phyloP scores from a whole-genome alignment of 192 early-diverging fungal species.

The Gigaspora rosea region DNA sequence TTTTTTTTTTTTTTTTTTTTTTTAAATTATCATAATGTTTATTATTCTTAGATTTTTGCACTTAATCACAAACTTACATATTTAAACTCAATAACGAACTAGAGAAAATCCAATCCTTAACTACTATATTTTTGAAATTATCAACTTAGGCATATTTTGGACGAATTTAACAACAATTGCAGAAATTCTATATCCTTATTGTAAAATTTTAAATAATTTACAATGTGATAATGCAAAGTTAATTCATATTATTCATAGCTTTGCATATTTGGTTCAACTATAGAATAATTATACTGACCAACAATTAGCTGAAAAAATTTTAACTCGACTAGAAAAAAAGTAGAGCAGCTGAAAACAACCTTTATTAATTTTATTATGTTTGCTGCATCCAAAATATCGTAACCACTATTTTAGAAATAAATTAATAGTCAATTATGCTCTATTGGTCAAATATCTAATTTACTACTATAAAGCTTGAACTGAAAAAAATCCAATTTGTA shows the following conservation, averaged over 20 bases:
- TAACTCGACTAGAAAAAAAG: not conserved
- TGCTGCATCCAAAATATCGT: constrained; percentile 3
- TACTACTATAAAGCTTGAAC: not conserved
- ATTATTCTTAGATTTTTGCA: too few species aligned
- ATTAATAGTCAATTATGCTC: not conserved
- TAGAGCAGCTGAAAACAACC: not conserved
- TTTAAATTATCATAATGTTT: not conserved
- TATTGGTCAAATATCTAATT: not conserved
- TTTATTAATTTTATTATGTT: not conserved
- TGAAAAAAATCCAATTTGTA: not conserved
- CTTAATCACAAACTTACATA: too few species aligned
- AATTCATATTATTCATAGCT: not conserved
- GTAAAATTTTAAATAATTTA: not conserved
- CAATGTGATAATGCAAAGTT: too few species aligned
- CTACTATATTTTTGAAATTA: too few species aligned
- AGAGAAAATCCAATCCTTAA: too few species aligned
- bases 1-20: too few species aligned
- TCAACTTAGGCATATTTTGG: too few species aligned
- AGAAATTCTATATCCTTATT: not conserved
- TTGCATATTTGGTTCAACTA: not conserved
- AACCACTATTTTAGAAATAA: not conserved
- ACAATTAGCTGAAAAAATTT: not conserved
- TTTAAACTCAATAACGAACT: too few species aligned
- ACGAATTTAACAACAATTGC: not conserved
- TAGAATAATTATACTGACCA: not conserved